Conservation (phyloP, 768 basidiomycete species). For the Porpolomopsis calyptriformis region DNA sequence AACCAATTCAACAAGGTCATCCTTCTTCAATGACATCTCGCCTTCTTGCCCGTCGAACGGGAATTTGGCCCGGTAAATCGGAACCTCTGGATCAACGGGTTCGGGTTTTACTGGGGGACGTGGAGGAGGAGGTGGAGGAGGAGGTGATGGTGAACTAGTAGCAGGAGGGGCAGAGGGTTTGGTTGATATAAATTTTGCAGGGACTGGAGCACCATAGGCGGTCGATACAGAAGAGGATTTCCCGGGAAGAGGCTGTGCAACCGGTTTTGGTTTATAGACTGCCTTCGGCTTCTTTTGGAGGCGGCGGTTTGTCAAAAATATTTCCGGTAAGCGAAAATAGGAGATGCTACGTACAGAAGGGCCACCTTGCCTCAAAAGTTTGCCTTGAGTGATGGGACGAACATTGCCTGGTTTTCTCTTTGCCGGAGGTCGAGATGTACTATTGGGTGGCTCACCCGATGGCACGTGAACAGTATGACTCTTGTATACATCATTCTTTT, state of each 20-base stretch:
- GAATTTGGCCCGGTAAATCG: slow-evolving; percentile 80
- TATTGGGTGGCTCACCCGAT: slow-evolving; percentile 77
- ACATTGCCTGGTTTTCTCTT: slow-evolving; percentile 82
- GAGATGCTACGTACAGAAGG: slow-evolving; percentile 39
- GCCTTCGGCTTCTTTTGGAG: slow-evolving; percentile 39
- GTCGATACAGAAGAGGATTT: slow-evolving; percentile 34
- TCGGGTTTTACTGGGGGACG: slow-evolving; percentile 47
- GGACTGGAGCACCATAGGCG: slow-evolving; percentile 23
- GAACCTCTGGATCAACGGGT: slow-evolving; percentile 52
- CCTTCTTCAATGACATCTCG: slow-evolving; percentile 83
- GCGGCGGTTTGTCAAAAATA: not conserved
- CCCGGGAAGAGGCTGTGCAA: slow-evolving; percentile 55
- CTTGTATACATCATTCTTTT: slow-evolving; percentile 80
- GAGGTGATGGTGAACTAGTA: slow-evolving; percentile 26
- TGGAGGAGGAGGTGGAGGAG: slow-evolving; percentile 30
- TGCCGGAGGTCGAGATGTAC: slow-evolving; percentile 73
- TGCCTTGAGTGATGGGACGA: slow-evolving; percentile 77
- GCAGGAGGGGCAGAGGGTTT: slow-evolving; percentile 18
- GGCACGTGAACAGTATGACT: slow-evolving; percentile 82
- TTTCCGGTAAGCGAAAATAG: not conserved
- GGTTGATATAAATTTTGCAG: slow-evolving; percentile 25
- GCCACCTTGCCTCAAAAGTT: slow-evolving; percentile 67
- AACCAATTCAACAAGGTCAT: slow-evolving; percentile 83
- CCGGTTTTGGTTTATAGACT: slow-evolving; percentile 43
- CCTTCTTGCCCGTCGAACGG: slow-evolving; percentile 90